Evolutionary conservation across 306 rosid species (phyloP).

Genomic region (Cicer cuneatum): DNA sequence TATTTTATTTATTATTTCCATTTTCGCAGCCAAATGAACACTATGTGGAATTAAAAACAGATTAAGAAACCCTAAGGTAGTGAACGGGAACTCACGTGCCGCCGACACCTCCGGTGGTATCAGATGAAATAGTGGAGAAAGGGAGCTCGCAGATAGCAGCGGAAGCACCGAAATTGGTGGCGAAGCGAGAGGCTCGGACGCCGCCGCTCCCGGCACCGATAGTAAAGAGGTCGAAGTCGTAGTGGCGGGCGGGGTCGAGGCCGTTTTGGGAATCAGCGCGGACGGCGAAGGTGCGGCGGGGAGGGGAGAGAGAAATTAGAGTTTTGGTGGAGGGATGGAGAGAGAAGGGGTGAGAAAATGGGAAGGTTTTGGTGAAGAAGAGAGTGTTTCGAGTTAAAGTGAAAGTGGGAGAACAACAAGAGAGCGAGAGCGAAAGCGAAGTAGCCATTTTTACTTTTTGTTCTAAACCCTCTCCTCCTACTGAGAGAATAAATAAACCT

Average conservation of each 20-base stretch:
- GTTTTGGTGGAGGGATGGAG: conserved; percentile 36
- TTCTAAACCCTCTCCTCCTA: not conserved
- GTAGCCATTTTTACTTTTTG: conserved; percentile 42
- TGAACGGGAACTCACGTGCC: conserved; percentile 73
- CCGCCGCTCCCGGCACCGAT: conserved; percentile 97
- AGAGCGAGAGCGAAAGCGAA: conserved; percentile 35
- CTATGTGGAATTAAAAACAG: not conserved
- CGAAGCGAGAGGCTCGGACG: conserved; percentile 87
- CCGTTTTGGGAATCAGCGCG: conserved; percentile 64
- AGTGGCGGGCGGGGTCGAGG: conserved; percentile 53
- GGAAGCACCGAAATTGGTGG: conserved; percentile 72
- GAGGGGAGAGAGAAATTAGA: conserved; percentile 37
- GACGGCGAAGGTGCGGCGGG: conserved; percentile 42
- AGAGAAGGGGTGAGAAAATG: conserved; percentile 29
- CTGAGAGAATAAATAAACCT: not conserved
- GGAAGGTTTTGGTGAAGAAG: conserved; percentile 36
- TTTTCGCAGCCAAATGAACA: not conserved
- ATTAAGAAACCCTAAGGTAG: conserved; percentile 1
- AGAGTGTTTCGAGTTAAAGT: conserved; percentile 37
- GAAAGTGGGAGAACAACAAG: conserved; percentile 38
- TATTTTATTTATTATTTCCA: too few species aligned
- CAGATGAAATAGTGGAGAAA: conserved; percentile 87
- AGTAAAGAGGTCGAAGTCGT: conserved; percentile 91
- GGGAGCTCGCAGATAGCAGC: conserved; percentile 97
- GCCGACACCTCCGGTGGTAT: conserved; percentile 86